These are phyloP conservation scores for Phialophora verrucosa DNA, from an alignment of 2,329 filamentous ascomycete species.

Conservation along the genomic window DNA sequence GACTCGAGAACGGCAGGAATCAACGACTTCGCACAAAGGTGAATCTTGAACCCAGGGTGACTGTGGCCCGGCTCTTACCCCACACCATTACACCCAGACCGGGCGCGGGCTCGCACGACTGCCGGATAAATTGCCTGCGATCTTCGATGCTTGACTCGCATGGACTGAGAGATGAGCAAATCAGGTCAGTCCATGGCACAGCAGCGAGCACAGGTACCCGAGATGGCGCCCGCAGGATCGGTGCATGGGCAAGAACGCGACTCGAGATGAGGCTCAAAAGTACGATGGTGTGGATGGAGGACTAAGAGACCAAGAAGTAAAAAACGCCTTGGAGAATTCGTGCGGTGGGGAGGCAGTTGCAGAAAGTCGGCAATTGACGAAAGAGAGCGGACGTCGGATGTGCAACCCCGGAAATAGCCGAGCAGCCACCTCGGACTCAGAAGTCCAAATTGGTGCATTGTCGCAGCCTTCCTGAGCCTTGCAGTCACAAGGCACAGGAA, in stretches of 20 bases:
- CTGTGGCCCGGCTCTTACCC: slow-evolving; percentile 28
- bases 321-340: background rate
- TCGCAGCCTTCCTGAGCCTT: slow-evolving; percentile 13
- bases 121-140: slow-evolving; percentile 14
- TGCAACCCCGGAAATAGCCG: slow-evolving; percentile 1
- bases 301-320: background rate
- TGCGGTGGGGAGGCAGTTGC: background rate
- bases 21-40: slow-evolving; percentile 17
- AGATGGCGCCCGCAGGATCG: background rate
- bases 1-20: slow-evolving; percentile 12
- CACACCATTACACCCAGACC: slow-evolving; percentile 16
- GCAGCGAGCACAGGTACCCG: no score
- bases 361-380: slow-evolving; percentile 4
- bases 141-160: slow-evolving; percentile 5
- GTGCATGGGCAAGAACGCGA: background rate
- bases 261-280: slow-evolving; percentile 2
- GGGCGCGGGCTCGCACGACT: background rate
- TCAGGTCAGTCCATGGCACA: background rate
- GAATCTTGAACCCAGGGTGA: slow-evolving; percentile 26
- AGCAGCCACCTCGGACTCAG: background rate
- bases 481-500: background rate
- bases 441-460: background rate
- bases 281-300: background rate
- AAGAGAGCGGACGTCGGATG: slow-evolving; percentile 1
- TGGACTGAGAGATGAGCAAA: background rate